Percentiles rank a stretch among this genome's conserved stretches.
These are phyloP conservation scores for Aspergillus calidoustus DNA, from an alignment of 2,329 filamentous ascomycete genomes.

Conservation along the genomic window DNA sequence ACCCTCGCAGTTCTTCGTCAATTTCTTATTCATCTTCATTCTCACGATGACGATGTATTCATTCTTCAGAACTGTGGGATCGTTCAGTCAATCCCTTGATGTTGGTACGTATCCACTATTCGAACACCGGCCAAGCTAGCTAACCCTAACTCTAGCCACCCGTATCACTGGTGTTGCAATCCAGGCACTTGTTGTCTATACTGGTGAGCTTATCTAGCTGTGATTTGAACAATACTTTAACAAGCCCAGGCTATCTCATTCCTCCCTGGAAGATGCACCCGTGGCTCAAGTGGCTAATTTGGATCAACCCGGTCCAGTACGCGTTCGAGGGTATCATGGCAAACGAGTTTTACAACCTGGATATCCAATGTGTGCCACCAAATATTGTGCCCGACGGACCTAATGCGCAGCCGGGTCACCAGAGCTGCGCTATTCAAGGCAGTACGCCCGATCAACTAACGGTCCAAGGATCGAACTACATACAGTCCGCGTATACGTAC, in stretches of 20 bases:
- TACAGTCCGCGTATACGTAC: constrained; percentile 60
- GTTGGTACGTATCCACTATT: constrained; percentile 40
- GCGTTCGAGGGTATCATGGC: constrained; percentile 70
- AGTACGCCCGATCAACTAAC: constrained; percentile 56
- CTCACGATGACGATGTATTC: constrained; percentile 61
- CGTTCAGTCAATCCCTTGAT: constrained; percentile 55
- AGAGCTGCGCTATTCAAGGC: constrained; percentile 65
- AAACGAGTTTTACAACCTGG: constrained; percentile 69
- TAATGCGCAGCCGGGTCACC: constrained; percentile 53
- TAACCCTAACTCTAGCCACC: constrained; percentile 39
- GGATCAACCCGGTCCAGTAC: constrained; percentile 71
- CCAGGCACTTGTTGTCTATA: constrained; percentile 63
- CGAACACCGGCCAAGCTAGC: not conserved
- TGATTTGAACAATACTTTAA: not conserved
- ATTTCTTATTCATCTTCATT: constrained; percentile 58
- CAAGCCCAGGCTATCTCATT: constrained; percentile 62
- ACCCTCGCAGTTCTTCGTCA: constrained; percentile 67
- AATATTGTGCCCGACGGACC: constrained; percentile 61
- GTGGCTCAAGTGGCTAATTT: constrained; percentile 68
- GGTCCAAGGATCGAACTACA: constrained; percentile 62
- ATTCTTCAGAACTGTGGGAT: constrained; percentile 57
- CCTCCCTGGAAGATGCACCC: constrained; percentile 65
- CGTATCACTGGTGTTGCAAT: constrained; percentile 55
- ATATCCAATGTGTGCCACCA: constrained; percentile 59
- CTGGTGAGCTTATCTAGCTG: constrained; percentile 33